Conservation (phyloP, 345 rosid genomes). For the Populus euphratica region DNA sequence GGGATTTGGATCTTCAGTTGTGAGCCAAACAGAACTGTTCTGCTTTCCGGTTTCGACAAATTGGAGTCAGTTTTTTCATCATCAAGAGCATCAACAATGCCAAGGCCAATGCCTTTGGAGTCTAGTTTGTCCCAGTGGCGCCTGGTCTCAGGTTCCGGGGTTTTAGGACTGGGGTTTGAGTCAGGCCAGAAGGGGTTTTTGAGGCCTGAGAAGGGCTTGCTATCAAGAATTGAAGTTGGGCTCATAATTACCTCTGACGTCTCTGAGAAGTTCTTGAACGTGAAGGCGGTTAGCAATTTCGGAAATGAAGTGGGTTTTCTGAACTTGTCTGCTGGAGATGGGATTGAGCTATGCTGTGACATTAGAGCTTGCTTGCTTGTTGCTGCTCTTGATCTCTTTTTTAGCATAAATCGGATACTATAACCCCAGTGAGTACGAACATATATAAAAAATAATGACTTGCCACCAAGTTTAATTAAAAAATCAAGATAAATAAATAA, state of each 20-base stretch:
- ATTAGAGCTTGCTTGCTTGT: constrained; percentile 36
- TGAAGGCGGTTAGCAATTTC: constrained; percentile 54
- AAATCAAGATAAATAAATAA: not conserved
- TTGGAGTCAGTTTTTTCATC: constrained; percentile 35
- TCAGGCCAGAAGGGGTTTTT: constrained; percentile 66
- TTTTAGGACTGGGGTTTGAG: constrained; percentile 27
- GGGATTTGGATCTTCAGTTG: constrained; percentile 79
- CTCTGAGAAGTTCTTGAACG: constrained; percentile 52
- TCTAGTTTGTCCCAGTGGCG: constrained; percentile 46
- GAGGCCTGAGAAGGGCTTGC: constrained; percentile 59
- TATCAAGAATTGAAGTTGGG: constrained; percentile 86
- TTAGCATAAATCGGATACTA: constrained; percentile 17
- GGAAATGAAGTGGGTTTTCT: constrained; percentile 57
- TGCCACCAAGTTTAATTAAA: not conserved
- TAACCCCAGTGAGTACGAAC: not conserved
- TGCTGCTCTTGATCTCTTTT: constrained; percentile 36
- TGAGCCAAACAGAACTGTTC: constrained; percentile 68
- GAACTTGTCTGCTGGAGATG: constrained; percentile 37
- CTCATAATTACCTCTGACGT: constrained; percentile 51
- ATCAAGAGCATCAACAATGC: constrained; percentile 57
- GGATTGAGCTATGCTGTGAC: constrained; percentile 43
- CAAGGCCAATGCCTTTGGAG: constrained; percentile 60
- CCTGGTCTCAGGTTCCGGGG: constrained; percentile 39
- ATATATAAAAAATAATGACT: not conserved
- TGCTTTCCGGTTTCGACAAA: constrained; percentile 45